These are phyloP conservation scores for Epicoccum nigrum DNA, from an alignment of 2,329 filamentous ascomycete species.

Conservation along the genomic window DNA sequence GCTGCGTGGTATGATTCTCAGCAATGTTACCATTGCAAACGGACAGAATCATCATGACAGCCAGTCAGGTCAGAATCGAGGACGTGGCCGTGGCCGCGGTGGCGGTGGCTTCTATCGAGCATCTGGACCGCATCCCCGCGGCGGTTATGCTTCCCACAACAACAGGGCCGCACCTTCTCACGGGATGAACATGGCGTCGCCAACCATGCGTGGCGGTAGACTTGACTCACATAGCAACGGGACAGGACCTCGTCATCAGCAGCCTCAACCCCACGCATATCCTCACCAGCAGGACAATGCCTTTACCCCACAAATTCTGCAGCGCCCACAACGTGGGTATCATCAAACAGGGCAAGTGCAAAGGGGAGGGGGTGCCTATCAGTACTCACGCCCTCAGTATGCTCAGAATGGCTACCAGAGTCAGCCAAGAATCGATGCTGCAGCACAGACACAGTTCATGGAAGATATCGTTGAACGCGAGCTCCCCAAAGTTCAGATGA, in stretches of 20 bases:
- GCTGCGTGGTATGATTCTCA: slow-evolving; percentile 65
- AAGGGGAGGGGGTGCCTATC: slow-evolving; percentile 3
- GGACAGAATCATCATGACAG: slow-evolving; percentile 24
- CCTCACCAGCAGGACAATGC: slow-evolving; percentile 11
- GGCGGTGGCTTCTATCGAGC: slow-evolving; percentile 23
- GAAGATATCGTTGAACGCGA: slow-evolving; percentile 53
- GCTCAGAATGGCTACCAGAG: slow-evolving; percentile 23
- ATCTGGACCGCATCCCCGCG: slow-evolving; percentile 13
- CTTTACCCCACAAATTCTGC: slow-evolving; percentile 25
- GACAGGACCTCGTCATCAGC: slow-evolving; percentile 14
- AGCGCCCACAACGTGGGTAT: slow-evolving; percentile 26
- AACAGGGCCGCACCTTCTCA: slow-evolving; percentile 15
- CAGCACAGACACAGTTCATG: slow-evolving; percentile 51
- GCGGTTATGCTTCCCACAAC: slow-evolving; percentile 14
- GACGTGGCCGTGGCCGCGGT: slow-evolving; percentile 31
- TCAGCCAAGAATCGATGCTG: slow-evolving; percentile 31
- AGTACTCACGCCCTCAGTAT: slow-evolving; percentile 25
- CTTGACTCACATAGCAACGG: slow-evolving; percentile 10
- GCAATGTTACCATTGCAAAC: slow-evolving; percentile 51
- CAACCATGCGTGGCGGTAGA: slow-evolving; percentile 19
- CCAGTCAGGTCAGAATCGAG: slow-evolving; percentile 27
- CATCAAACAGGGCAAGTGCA: slow-evolving; percentile 11
- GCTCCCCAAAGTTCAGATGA: slow-evolving; percentile 67
- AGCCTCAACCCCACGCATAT: slow-evolving; percentile 4
- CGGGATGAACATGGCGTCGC: slow-evolving; percentile 3